Percentiles rank a stretch among this genome's conserved stretches.
These are phyloP conservation scores for Picea sitchensis DNA, from an alignment of 75 land plant species.

Conservation along the genomic window DNA sequence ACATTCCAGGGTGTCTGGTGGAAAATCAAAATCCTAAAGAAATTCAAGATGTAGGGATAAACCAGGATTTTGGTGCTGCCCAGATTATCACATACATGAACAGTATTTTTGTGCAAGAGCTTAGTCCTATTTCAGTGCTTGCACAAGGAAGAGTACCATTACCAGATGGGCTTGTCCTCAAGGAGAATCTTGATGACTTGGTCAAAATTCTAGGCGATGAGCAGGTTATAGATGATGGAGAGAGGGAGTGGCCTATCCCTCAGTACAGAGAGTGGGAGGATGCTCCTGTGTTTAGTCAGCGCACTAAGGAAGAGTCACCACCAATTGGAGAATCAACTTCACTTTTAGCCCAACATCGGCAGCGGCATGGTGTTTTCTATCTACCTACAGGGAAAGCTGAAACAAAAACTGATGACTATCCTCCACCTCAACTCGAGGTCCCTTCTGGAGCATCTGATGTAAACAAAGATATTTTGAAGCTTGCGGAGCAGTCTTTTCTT, in stretches of 20 bases:
- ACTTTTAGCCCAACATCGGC: slow-evolving; percentile 75
- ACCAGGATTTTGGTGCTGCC: slow-evolving; percentile 13
- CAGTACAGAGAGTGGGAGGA: slow-evolving; percentile 30
- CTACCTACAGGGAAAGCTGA: slow-evolving; percentile 59
- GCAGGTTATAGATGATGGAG: slow-evolving; percentile 19
- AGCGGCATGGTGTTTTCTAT: slow-evolving; percentile 80
- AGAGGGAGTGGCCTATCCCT: slow-evolving; percentile 22
- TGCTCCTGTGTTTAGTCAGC: slow-evolving; percentile 11
- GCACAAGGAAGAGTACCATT: slow-evolving; percentile 74
- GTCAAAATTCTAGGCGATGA: slow-evolving; percentile 42
- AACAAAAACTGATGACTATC: slow-evolving; percentile 50
- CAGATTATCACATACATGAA: slow-evolving; percentile 34
- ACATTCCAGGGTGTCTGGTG: slow-evolving; percentile 1
- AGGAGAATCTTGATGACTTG: slow-evolving; percentile 65
- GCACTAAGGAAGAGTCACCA: slow-evolving; percentile 29
- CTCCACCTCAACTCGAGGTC: slow-evolving; percentile 41
- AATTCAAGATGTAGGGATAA: not conserved
- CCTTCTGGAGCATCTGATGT: slow-evolving; percentile 16
- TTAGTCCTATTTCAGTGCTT: slow-evolving; percentile 73
- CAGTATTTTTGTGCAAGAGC: slow-evolving; percentile 48
- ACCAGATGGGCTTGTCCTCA: slow-evolving; percentile 68
- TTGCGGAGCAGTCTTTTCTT: slow-evolving; percentile 51
- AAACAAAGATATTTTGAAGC: slow-evolving; percentile 48
- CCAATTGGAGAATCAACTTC: slow-evolving; percentile 54
- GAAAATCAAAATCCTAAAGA: slow-evolving; percentile 14